A percentile compares a stretch with the other conserved stretches of the same genome.
phyloP scores from a whole-genome alignment of 179 eudicot genomes.

The Silene coronaria region DNA sequence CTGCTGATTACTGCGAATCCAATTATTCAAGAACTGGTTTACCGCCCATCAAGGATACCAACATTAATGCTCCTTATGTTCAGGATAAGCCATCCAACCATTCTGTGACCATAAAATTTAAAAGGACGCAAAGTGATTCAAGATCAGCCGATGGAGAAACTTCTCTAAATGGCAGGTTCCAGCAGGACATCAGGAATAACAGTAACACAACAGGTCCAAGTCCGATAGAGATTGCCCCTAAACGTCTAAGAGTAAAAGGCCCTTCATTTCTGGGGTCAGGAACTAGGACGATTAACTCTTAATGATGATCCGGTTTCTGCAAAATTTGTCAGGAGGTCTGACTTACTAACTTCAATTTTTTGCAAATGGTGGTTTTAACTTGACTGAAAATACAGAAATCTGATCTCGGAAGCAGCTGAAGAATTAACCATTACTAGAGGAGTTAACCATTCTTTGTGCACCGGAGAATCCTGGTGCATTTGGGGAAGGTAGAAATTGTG shows the following conservation, averaged over 20 bases:
- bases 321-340: conserved; percentile 26
- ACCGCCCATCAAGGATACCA: conserved; percentile 24
- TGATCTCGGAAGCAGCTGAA: conserved; percentile 34
- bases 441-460: conserved; percentile 32
- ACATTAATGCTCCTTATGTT: conserved; percentile 8
- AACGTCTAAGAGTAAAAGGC: conserved; percentile 73
- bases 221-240: conserved; percentile 44
- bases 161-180: conserved; percentile 23
- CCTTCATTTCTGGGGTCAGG: conserved; percentile 42
- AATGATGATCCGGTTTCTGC: conserved; percentile 18
- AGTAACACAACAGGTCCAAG: conserved; percentile 27
- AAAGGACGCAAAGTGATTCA: conserved; percentile 28
- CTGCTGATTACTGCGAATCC: conserved; percentile 24
- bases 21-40: conserved; percentile 20
- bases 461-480: conserved; percentile 18
- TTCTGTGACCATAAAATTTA: conserved; percentile 54
- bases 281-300: conserved; percentile 26
- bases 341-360: conserved; percentile 37
- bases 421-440: conserved; percentile 38
- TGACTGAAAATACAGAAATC: conserved; percentile 33
- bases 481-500: conserved; percentile 23
- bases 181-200: conserved; percentile 29
- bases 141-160: conserved; percentile 26
- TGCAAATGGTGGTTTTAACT: conserved; percentile 41
- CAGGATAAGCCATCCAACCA: conserved; percentile 25